Evolutionary conservation across 208 protist species (phyloP).

Genomic region (Endotrypanum monterogeii): DNA sequence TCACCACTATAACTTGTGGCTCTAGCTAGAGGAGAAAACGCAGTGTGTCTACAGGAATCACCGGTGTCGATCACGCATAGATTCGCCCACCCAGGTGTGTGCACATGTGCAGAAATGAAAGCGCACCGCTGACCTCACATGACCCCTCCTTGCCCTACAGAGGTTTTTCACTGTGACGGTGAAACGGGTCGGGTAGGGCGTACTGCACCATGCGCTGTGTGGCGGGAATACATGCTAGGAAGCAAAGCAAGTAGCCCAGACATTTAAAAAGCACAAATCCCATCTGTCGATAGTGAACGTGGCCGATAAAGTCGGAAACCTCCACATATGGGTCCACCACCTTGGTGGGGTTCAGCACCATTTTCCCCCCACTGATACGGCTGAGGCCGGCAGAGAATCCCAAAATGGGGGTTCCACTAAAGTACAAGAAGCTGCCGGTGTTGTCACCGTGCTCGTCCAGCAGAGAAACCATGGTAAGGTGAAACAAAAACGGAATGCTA

Average conservation of each 20-base stretch:
- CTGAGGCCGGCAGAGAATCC: constrained; percentile 73
- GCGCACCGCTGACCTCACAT: not conserved
- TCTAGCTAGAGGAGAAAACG: not conserved
- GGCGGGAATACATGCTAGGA: constrained; percentile 73
- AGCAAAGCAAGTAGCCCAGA: constrained; percentile 52
- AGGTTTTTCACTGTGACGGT: constrained; percentile 65
- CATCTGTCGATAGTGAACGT: constrained; percentile 76
- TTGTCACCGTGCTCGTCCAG: constrained; percentile 82
- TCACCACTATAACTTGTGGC: not conserved
- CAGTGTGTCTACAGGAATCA: not conserved
- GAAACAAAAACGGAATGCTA: constrained; percentile 77
- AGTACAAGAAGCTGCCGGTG: constrained; percentile 83
- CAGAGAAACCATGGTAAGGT: constrained; percentile 83
- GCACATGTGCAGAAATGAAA: too few relatives aligned
- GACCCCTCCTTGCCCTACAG: constrained; percentile 14
- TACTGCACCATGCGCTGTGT: constrained; percentile 67
- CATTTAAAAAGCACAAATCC: constrained; percentile 79
- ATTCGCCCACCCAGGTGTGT: not conserved
- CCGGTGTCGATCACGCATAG: not conserved
- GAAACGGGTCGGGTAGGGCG: constrained; percentile 68
- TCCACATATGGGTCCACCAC: constrained; percentile 68
- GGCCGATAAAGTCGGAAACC: constrained; percentile 72
- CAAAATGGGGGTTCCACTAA: constrained; percentile 80
- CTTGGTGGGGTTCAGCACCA: constrained; percentile 72
- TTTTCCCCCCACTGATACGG: constrained; percentile 59